Base-by-base conservation (phyloP, 1,284 basidiomycete genomes). In the Chalciporus piperatoides region DNA sequence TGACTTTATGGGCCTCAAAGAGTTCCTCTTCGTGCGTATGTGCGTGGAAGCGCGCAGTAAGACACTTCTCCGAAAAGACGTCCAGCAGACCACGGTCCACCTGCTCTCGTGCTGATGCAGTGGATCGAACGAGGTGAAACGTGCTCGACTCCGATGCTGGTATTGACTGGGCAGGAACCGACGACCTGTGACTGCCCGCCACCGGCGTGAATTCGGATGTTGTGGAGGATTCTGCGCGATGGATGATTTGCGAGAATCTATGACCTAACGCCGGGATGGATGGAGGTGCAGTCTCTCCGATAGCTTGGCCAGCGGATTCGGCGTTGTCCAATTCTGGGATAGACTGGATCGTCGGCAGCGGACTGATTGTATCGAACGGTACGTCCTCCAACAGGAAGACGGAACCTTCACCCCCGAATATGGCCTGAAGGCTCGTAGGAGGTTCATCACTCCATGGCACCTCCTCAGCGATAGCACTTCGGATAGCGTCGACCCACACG, bases 401-500 rank as follows among this genome's bases (percentile, higher is more conserved):
- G 21, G 69, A 59, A 32, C 69, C 59, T 19, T 71, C 73, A 15
- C 70, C 70, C 54, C 73, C 71, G 23, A 67, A 65, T 49, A 76
- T 73, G 36, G 68, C 60, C 37, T 71, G 74, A 44, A 85, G 69
- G 58, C 81, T 89, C 4, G 82, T 74, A 5, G 74, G 69, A 8
- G 84, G 82, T 57, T 84, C 85, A 44, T 77, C 75, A 23, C 57
- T 64, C 83, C 85, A 86, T 2, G 63, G 51, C 4, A 57, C 55
- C 27, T 74, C 35, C 61, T 68, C 56, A 60, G 62, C 35, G 64
- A 77, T 56, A 27, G 73, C 68, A 19, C 80, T 73, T 44, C 74
- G 75, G 39, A 94, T 78, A 10, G 82, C 81, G 27, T 72, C 69
- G 44, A 93, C 70, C 94, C 94, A 97, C 17, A 90, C 74, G 23